Percentiles rank a stretch among this genome's conserved stretches.
Conservation (phyloP, 2,329 filamentous ascomycete species). For the Hortaea werneckii region DNA sequence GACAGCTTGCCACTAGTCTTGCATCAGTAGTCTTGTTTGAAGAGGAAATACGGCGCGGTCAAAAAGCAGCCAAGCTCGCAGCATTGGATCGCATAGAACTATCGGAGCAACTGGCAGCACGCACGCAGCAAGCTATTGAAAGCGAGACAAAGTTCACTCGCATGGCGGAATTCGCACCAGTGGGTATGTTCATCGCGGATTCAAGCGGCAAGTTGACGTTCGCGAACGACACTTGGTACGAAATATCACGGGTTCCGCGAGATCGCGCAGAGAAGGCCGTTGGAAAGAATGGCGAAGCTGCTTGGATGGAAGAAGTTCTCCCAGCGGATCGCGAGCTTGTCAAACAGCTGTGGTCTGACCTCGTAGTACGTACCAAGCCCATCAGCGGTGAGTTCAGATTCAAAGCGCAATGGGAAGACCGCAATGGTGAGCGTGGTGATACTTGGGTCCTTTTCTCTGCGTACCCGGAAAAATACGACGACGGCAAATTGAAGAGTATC, state of each 20-base stretch:
- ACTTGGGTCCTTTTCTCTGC: constrained; percentile 72
- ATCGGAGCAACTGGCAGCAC: constrained; percentile 60
- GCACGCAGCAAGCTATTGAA: constrained; percentile 46
- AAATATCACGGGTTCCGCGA: constrained; percentile 57
- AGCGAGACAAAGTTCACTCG: constrained; percentile 70
- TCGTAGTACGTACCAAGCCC: constrained; percentile 52
- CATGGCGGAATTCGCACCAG: constrained; percentile 75
- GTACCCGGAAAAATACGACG: constrained; percentile 58
- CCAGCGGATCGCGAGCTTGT: constrained; percentile 54
- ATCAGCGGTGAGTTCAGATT: constrained; percentile 68
- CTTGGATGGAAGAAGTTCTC: constrained; percentile 64
- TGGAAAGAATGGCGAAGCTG: constrained; percentile 33
- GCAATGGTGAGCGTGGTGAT: constrained; percentile 50
- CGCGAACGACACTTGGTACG: constrained; percentile 67
- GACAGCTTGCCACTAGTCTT: constrained; percentile 68
- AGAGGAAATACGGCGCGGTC: constrained; percentile 67
- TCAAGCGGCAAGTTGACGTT: constrained; percentile 61
- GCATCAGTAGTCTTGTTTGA: constrained; percentile 75
- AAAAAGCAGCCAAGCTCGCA: constrained; percentile 62
- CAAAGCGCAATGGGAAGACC: constrained; percentile 54
- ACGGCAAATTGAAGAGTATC: constrained; percentile 59
- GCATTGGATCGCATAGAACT: constrained; percentile 68
- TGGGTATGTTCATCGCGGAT: constrained; percentile 79
- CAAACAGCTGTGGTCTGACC: constrained; percentile 49
- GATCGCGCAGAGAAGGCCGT: constrained; percentile 30